phyloP scores from a whole-genome alignment of 2,329 filamentous ascomycete genomes.

The Fusarium nematophilum region DNA sequence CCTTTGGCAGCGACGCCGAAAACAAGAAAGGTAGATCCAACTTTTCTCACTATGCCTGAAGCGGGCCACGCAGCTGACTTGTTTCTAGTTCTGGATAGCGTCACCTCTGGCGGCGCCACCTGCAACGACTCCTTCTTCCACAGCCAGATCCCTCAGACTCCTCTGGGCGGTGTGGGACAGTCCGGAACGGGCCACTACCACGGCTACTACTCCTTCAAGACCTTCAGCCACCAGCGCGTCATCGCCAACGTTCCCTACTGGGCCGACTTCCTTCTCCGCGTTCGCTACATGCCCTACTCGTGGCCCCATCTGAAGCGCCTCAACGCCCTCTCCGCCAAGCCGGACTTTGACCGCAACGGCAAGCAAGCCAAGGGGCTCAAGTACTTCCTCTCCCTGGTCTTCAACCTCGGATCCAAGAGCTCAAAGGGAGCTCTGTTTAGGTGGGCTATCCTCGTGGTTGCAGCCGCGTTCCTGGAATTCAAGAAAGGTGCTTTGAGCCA shows the following conservation, averaged over 20 bases:
- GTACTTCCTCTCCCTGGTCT: slow-evolving; percentile 66
- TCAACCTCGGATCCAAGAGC: slow-evolving; percentile 63
- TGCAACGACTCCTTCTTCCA: slow-evolving; percentile 62
- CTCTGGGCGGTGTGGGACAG: slow-evolving; percentile 62
- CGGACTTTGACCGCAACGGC: slow-evolving; percentile 73
- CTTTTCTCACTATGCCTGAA: neutral
- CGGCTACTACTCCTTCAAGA: slow-evolving; percentile 59
- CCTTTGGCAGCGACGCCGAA: slow-evolving; percentile 85
- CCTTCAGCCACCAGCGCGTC: slow-evolving; percentile 55
- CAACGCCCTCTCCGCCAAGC: slow-evolving; percentile 58
- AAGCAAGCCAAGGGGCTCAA: slow-evolving; percentile 60
- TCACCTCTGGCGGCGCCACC: slow-evolving; percentile 62
- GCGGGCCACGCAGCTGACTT: slow-evolving; percentile 3
- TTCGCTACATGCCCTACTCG: slow-evolving; percentile 75
- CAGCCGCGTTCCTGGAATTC: slow-evolving; percentile 51
- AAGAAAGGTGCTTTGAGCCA: slow-evolving; percentile 50
- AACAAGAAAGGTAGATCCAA: slow-evolving; percentile 72
- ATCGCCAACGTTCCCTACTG: slow-evolving; percentile 52
- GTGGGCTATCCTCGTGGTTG: slow-evolving; percentile 59
- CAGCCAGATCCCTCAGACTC: slow-evolving; percentile 53
- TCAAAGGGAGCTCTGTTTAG: slow-evolving; percentile 62
- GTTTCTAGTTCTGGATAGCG: slow-evolving; percentile 52
- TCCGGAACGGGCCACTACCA: slow-evolving; percentile 62
- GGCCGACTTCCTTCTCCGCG: slow-evolving; percentile 65
- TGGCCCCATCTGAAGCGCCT: slow-evolving; percentile 58